Conservation (phyloP, 768 basidiomycete genomes). For the Postia placenta region DNA sequence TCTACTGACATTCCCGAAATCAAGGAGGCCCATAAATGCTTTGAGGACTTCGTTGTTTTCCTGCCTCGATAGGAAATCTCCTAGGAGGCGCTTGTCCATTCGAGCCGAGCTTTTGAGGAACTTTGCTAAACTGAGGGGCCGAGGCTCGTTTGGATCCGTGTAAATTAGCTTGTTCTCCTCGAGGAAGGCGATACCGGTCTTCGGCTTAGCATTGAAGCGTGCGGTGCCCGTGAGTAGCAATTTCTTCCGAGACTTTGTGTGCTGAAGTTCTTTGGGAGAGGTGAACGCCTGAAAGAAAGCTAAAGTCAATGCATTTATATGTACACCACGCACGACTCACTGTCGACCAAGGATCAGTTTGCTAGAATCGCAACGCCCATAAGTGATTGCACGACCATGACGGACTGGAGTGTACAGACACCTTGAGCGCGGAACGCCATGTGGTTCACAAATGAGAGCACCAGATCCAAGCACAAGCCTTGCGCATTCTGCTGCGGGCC, state of each 20-base stretch:
- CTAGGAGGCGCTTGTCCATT: slow-evolving; percentile 88
- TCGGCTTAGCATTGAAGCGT: slow-evolving; percentile 91
- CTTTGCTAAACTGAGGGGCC: slow-evolving; percentile 64
- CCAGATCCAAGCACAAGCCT: slow-evolving; percentile 79
- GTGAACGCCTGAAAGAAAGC: slow-evolving; percentile 46
- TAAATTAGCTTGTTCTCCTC: slow-evolving; percentile 92
- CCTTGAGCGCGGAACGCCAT: slow-evolving; percentile 68
- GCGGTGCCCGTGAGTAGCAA: slow-evolving; percentile 77
- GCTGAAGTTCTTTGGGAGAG: slow-evolving; percentile 49
- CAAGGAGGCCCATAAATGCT: slow-evolving; percentile 83
- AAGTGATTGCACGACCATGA: not conserved
- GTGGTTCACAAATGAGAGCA: slow-evolving; percentile 81
- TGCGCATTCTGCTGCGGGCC: slow-evolving; percentile 73
- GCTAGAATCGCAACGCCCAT: slow-evolving; percentile 9
- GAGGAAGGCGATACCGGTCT: slow-evolving; percentile 81
- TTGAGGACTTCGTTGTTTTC: slow-evolving; percentile 82
- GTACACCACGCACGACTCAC: slow-evolving; percentile 34
- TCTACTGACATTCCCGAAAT: slow-evolving; percentile 76
- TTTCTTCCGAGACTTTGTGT: slow-evolving; percentile 80
- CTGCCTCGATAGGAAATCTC: slow-evolving; percentile 87
- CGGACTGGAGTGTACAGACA: slow-evolving; percentile 26
- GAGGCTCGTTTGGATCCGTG: slow-evolving; percentile 45
- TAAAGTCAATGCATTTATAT: not conserved
- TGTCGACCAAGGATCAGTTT: slow-evolving; percentile 52
- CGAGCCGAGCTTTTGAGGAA: slow-evolving; percentile 83